Conservation (phyloP, 1,284 basidiomycete genomes). For the Malassezia sp. region DNA sequence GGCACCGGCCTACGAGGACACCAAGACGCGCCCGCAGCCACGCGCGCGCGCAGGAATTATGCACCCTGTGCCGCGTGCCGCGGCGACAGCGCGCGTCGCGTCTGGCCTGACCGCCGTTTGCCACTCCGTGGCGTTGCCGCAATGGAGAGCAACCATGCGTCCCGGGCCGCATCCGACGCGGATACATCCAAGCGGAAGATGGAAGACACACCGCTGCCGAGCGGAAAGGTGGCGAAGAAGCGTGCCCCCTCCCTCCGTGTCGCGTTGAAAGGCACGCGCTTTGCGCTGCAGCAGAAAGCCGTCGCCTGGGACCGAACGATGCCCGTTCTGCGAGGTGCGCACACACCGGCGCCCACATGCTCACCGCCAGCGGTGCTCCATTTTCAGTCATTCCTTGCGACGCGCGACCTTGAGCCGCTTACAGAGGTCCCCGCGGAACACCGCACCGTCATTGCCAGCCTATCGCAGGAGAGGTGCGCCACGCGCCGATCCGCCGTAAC, state of each 20-base stretch:
- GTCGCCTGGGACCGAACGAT: slow-evolving; percentile 63
- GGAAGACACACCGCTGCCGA: not conserved
- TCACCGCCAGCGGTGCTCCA: slow-evolving; percentile 22
- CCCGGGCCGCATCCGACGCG: not conserved
- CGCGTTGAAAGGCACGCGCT: slow-evolving; percentile 55
- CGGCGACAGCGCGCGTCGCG: not conserved
- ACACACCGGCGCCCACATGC: not conserved
- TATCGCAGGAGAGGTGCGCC: slow-evolving; percentile 52
- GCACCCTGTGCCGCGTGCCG: not conserved
- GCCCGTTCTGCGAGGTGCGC: slow-evolving; percentile 66
- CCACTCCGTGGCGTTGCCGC: not conserved
- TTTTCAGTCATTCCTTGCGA: slow-evolving; percentile 27
- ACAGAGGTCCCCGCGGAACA: slow-evolving; percentile 57
- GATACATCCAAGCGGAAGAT: slow-evolving; percentile 8
- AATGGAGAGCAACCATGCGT: slow-evolving; percentile 2
- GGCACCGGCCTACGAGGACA: no score
- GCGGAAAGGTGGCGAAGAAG: slow-evolving; percentile 18
- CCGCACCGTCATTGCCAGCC: slow-evolving; percentile 62
- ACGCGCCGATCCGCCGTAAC: no score
- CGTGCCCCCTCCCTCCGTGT: slow-evolving; percentile 24
- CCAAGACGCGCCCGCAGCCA: no score
- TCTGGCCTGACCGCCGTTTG: no score
- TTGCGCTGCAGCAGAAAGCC: slow-evolving; percentile 65
- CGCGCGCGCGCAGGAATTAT: no score
- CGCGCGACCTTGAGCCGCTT: slow-evolving; percentile 42